Evolutionary conservation across 108 stramenopile species (phyloP).

Genomic region (Cafeteria roenbergensis): DNA sequence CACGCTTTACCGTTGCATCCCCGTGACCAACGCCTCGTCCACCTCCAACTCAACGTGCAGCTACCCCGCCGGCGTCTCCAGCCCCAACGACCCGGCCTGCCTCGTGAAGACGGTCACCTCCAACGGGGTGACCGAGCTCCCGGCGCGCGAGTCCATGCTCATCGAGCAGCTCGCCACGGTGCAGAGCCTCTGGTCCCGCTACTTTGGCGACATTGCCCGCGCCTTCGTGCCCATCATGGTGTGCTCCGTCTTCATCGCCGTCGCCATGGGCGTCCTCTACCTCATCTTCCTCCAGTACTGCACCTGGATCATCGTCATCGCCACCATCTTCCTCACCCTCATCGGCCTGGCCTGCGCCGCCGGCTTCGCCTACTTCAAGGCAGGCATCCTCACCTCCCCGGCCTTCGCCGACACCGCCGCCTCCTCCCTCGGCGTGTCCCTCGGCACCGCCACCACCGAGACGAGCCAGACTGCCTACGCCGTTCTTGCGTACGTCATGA

Average conservation of each 20-base stretch:
- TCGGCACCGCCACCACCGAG: not conserved
- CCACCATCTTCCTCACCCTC: conserved; percentile 8
- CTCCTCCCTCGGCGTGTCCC: not conserved
- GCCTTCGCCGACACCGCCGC: not conserved
- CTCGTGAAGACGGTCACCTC: not conserved
- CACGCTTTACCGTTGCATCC: not conserved
- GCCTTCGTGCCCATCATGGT: not conserved
- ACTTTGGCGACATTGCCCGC: conserved; percentile 7
- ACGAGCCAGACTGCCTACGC: not conserved
- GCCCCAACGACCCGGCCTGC: conserved; percentile 1
- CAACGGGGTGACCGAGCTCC: not conserved
- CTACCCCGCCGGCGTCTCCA: not conserved
- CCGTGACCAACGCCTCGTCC: not conserved
- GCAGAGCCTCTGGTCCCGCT: conserved; percentile 1
- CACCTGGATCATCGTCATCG: conserved; percentile 15
- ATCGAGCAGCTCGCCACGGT: conserved; percentile 15
- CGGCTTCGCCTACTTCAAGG: conserved; percentile 5
- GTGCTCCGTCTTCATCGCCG: conserved; percentile 3
- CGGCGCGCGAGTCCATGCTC: not conserved
- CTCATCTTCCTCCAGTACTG: conserved; percentile 12
- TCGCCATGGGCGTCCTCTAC: conserved; percentile 6
- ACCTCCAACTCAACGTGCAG: not conserved
- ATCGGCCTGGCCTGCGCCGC: conserved; percentile 1
- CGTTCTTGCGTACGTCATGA: conserved; percentile 19
- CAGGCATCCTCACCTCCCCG: not conserved